A percentile compares a stretch with the other conserved stretches of the same genome.
These are phyloP conservation scores for Aspergillus eucalypticola DNA, from an alignment of 2,329 filamentous ascomycete genomes.

Conservation along the genomic window DNA sequence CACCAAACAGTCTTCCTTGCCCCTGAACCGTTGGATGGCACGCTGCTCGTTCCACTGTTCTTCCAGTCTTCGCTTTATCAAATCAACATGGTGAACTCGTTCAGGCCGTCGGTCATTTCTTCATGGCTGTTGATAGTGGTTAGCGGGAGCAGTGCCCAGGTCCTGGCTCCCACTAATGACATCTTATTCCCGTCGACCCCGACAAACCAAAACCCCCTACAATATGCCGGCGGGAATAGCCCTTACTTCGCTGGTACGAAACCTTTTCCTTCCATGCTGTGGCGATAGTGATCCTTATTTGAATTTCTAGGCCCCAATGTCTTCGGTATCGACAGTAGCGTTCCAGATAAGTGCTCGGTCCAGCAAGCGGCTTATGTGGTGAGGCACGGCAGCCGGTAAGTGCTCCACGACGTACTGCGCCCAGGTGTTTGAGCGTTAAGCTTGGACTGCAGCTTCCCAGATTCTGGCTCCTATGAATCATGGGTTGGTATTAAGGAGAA, in stretches of 20 bases:
- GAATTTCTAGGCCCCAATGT: constrained; percentile 13
- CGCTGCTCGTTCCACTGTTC: no score
- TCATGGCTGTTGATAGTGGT: background rate
- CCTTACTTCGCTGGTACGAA: background rate
- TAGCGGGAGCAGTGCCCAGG: background rate
- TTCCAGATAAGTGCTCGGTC: constrained; percentile 12
- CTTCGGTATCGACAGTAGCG: constrained; percentile 9
- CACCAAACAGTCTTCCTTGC: no score
- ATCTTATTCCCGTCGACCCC: background rate
- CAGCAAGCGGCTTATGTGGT: constrained; percentile 17
- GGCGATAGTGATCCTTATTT: background rate
- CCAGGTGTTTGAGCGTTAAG: background rate
- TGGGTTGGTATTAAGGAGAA: constrained; percentile 35
- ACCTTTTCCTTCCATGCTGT: no score
- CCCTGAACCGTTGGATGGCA: no score
- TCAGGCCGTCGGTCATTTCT: background rate
- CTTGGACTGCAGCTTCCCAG: constrained; percentile 3
- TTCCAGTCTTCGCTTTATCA: no score
- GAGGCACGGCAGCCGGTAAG: constrained; percentile 17
- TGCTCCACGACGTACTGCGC: no score
- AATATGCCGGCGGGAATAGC: background rate
- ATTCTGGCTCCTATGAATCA: constrained; percentile 14
- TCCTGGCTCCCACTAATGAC: background rate
- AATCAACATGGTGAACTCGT: background rate
- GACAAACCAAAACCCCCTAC: background rate